Evolutionary conservation across 192 early-diverging fungal genomes (phyloP).

Genomic region (Coemansia umbellata): DNA sequence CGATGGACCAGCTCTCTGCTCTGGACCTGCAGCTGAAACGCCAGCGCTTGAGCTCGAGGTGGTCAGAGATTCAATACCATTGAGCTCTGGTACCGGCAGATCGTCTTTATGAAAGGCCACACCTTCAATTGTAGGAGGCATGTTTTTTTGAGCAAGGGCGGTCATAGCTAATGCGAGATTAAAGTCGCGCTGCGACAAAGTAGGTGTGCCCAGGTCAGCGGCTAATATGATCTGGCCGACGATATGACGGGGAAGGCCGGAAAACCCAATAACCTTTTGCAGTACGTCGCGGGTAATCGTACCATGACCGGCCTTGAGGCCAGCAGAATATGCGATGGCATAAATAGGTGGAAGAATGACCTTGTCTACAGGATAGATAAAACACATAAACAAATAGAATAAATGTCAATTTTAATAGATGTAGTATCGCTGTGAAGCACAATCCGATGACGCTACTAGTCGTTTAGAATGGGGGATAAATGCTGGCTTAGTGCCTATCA

Average conservation of each 20-base stretch:
- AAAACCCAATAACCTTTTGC: constrained; percentile 22
- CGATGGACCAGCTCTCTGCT: background rate
- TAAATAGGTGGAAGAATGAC: constrained; percentile 44
- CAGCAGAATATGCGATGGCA: constrained; percentile 33
- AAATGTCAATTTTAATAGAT: background rate
- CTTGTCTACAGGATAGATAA: constrained; percentile 25
- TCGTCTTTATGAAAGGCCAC: constrained; percentile 64
- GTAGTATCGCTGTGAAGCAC: no score
- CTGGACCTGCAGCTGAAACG: background rate
- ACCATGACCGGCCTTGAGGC: constrained; percentile 35
- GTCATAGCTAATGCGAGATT: constrained; percentile 66
- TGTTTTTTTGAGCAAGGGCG: constrained; percentile 76
- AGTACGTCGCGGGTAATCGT: constrained; percentile 41
- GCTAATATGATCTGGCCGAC: constrained; percentile 35
- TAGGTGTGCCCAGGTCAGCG: constrained; percentile 25
- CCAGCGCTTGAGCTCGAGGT: background rate
- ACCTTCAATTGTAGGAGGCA: constrained; percentile 66
- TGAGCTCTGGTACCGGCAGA: constrained; percentile 58
- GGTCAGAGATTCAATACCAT: constrained; percentile 55
- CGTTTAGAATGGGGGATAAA: no score
- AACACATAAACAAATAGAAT: background rate
- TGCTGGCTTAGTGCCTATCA: no score
- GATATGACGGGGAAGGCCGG: constrained; percentile 37
- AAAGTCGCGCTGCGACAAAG: constrained; percentile 59
- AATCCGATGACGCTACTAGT: no score